phyloP scores from a whole-genome alignment of 805 yeast genomes.

The Metschnikowia corniflorae region DNA sequence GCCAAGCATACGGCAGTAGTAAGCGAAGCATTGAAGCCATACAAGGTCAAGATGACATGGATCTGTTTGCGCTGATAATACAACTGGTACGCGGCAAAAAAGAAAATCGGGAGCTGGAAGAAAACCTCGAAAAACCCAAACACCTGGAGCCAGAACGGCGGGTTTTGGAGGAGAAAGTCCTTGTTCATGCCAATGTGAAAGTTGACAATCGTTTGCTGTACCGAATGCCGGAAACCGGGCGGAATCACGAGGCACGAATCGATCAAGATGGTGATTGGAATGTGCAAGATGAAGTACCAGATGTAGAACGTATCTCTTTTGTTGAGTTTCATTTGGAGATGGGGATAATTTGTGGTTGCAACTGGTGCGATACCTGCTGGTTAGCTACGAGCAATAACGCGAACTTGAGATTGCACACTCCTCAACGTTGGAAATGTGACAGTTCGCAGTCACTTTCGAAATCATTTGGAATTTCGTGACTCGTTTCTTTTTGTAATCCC shows the following conservation, averaged over 20 bases:
- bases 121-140: constrained; percentile 72
- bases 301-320: constrained; percentile 44
- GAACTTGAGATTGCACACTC: too few relatives aligned
- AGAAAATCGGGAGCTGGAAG: constrained; percentile 79
- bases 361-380: too few relatives aligned
- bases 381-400: too few relatives aligned
- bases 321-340: too few relatives aligned
- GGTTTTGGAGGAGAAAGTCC: constrained; percentile 60
- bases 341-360: too few relatives aligned
- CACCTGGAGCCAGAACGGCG: constrained; percentile 69
- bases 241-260: constrained; percentile 77
- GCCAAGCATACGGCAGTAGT: constrained; percentile 74
- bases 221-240: constrained; percentile 35
- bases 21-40: constrained; percentile 79
- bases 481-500: too few relatives aligned
- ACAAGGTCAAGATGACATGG: constrained; percentile 46
- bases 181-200: constrained; percentile 64
- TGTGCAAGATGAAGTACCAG: constrained; percentile 58
- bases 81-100: constrained; percentile 36
- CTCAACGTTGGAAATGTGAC: too few relatives aligned
- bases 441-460: too few relatives aligned
- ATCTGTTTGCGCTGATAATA: constrained; percentile 15
- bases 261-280: constrained; percentile 69
- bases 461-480: too few relatives aligned
- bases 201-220: constrained; percentile 49